Evolutionary conservation across 192 early-diverging fungal species (phyloP).

Genomic region (Rhizophagus sp.): DNA sequence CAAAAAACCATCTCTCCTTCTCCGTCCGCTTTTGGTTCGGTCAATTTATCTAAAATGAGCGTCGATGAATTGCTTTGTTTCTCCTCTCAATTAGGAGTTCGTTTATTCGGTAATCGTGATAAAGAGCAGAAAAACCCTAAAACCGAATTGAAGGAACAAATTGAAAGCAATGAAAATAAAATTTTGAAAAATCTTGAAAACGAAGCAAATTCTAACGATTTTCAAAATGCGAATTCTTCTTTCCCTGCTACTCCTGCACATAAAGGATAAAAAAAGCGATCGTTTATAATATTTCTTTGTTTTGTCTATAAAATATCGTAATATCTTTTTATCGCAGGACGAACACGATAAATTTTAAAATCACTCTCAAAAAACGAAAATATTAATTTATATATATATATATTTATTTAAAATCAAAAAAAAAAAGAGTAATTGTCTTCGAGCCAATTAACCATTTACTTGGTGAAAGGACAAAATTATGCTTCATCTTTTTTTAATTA

Average conservation of each 20-base stretch:
- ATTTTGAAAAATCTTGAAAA: not conserved
- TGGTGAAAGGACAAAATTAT: not conserved
- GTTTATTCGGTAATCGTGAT: not conserved
- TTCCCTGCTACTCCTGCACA: not conserved
- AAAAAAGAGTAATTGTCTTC: not conserved
- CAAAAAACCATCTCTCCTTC: not conserved
- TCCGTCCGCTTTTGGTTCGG: not conserved
- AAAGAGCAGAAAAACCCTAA: not conserved
- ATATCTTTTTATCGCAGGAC: too few species aligned
- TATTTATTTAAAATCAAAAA: not conserved
- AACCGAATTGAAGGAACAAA: not conserved
- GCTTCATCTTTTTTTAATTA: not conserved
- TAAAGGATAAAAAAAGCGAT: not conserved
- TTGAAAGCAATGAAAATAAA: not conserved
- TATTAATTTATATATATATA: too few species aligned
- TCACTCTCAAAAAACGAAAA: too few species aligned
- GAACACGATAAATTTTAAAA: too few species aligned
- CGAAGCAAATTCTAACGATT: not conserved
- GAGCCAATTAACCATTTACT: not conserved
- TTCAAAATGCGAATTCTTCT: not conserved
- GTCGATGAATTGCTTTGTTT: not conserved
- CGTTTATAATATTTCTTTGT: too few species aligned
- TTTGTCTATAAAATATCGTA: too few species aligned
- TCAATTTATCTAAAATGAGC: not conserved
- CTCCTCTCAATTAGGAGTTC: not conserved